phyloP scores from a whole-genome alignment of 2,329 filamentous ascomycete genomes.

The Orbilia javanica region DNA sequence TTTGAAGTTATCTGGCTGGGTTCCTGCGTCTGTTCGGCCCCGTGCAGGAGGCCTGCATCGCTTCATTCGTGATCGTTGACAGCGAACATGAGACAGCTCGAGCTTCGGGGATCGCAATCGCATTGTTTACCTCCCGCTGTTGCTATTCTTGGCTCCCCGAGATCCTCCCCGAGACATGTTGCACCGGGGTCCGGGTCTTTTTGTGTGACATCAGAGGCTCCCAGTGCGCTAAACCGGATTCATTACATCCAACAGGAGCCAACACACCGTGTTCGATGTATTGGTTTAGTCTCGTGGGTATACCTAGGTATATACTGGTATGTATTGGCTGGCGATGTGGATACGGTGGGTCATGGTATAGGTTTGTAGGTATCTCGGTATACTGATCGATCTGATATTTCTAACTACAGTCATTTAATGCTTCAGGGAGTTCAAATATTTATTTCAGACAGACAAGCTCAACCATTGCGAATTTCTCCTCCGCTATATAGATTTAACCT shows the following conservation, averaged over 20 bases:
- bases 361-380: too few relatives aligned
- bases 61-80: constrained; percentile 13
- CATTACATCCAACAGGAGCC: background rate
- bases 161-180: background rate
- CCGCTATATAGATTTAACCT: too few relatives aligned
- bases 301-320: background rate
- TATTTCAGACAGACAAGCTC: too few relatives aligned
- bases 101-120: constrained; percentile 29
- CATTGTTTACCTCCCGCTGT: constrained; percentile 19
- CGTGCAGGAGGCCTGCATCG: constrained; percentile 16
- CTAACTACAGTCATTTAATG: too few relatives aligned
- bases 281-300: background rate
- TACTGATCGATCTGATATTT: too few relatives aligned
- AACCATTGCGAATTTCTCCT: too few relatives aligned
- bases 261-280: background rate
- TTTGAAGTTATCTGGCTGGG: background rate
- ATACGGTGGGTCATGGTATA: too few relatives aligned
- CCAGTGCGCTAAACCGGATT: background rate
- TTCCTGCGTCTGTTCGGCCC: constrained; percentile 20
- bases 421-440: too few relatives aligned
- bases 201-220: constrained; percentile 33
- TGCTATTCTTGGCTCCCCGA: constrained; percentile 35
- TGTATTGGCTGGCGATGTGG: too few relatives aligned
- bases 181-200: background rate
- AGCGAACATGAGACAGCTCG: constrained; percentile 9